Evolutionary conservation across 2,329 filamentous ascomycete genomes (phyloP).

Genomic region (Helotiales sp.): DNA sequence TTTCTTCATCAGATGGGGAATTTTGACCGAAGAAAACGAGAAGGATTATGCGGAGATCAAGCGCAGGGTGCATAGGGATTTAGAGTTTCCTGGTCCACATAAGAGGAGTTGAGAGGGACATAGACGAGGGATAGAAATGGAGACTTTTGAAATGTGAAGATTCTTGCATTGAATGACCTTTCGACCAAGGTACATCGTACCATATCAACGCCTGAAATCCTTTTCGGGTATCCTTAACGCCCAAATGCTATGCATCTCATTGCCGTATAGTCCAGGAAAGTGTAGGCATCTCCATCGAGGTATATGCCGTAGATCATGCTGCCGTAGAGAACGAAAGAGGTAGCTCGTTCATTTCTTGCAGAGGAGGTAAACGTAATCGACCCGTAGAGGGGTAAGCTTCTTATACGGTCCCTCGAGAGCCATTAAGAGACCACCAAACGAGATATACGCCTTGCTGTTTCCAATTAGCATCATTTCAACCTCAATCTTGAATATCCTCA

Average conservation of each 20-base stretch:
- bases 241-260: conserved; percentile 4
- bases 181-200: conserved; percentile 3
- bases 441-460: conserved; percentile 84
- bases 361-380: conserved; percentile 91
- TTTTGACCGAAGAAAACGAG: conserved; percentile 79
- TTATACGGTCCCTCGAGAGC: conserved; percentile 92
- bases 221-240: conserved; percentile 28
- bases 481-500: conserved; percentile 49
- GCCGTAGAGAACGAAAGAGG: neutral
- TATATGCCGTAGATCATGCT: neutral
- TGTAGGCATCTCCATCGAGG: neutral
- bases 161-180: neutral
- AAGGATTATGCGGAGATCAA: conserved; percentile 74
- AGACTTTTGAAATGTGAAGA: neutral
- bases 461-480: neutral
- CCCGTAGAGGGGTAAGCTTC: conserved; percentile 87
- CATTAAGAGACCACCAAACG: conserved; percentile 89
- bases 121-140: neutral
- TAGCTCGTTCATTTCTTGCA: conserved; percentile 72
- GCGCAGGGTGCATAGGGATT: conserved; percentile 70
- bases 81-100: conserved; percentile 77
- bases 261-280: too few species aligned
- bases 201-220: conserved; percentile 18
- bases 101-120: conserved; percentile 16
- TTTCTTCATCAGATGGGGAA: conserved; percentile 84